A percentile compares a stretch with the other conserved stretches of the same genome.
phyloP scores from a whole-genome alignment of 768 basidiomycete species.

The Rhizopogon vinicolor region DNA sequence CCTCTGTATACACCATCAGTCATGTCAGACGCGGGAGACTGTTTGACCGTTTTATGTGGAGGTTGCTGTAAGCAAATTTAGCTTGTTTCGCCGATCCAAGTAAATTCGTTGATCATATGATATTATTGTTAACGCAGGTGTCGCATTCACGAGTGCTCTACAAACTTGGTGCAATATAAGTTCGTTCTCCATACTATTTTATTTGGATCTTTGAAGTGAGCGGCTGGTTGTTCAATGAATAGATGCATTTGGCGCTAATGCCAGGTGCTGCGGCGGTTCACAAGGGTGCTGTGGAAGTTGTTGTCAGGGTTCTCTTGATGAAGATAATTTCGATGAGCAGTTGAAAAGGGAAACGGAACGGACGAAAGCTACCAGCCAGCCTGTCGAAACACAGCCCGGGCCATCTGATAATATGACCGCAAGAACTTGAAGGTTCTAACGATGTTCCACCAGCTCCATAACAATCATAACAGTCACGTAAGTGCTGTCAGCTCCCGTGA shows the following conservation, averaged over 20 bases:
- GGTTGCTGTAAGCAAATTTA: conserved; percentile 18
- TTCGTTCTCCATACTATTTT: conserved; percentile 8
- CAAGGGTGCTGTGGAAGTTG: conserved; percentile 24
- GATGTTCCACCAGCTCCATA: background rate
- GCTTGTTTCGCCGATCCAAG: background rate
- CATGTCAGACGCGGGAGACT: background rate
- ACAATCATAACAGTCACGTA: background rate
- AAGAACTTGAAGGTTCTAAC: background rate
- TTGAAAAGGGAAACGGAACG: conserved; percentile 19
- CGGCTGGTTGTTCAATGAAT: background rate
- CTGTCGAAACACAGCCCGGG: conserved; percentile 17
- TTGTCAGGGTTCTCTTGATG: conserved; percentile 22
- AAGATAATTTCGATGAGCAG: conserved; percentile 26
- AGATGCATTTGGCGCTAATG: conserved; percentile 20
- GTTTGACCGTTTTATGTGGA: conserved; percentile 1
- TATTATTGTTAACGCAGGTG: conserved; percentile 6
- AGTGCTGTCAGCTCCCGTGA: background rate
- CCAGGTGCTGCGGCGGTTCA: conserved; percentile 20
- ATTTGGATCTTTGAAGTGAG: background rate
- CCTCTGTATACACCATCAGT: background rate
- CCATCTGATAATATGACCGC: background rate
- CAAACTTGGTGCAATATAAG: conserved; percentile 19
- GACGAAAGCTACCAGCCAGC: conserved; percentile 6
- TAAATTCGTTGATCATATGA: background rate
- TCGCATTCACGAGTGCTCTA: conserved; percentile 10